Evolutionary conservation across 306 rosid species (phyloP), one percentile per base, ranked within the genome.

Genomic region (Sindora glabra): DNA sequence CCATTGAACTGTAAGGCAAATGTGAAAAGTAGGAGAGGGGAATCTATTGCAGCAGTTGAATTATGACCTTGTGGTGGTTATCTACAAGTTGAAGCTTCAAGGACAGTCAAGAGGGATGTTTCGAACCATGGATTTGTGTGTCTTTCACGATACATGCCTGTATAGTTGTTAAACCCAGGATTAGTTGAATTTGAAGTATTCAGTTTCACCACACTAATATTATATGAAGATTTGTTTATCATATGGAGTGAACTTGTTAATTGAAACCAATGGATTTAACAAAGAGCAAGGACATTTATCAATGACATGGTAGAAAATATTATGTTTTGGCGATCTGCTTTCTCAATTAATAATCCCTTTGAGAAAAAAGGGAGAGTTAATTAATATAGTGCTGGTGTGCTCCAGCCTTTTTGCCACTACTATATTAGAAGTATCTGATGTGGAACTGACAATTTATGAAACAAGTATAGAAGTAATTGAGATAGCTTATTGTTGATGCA

Each of bases 21-120:
- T 40, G 40, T 51, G n/a, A n/a, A 19, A 30, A 47, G 8, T 4
- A 27, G 44, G 49, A 5, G 29, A 38, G 56, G 40, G 46, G 25
- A 10, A 40, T 27, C 7, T 26, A 21, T 6, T 36, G 50, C n/a
- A n/a, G n/a, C n/a, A n/a, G n/a, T n/a, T n/a, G n/a, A n/a, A n/a
- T n/a, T n/a, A n/a, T n/a, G n/a, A n/a, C n/a, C n/a, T n/a, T n/a
- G n/a, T n/a, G n/a, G 53, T 68, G 24, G 57, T 25, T 17, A 45
- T 36, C 17, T 7, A 18, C 32, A 68, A 30, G 32, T 56, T 63
- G 27, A 18, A 69, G 42, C 62, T 39, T 68, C 61, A 48, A 38
- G 58, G 49, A 33, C 10, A 14, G 16, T 11, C 41, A 25, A 9
- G 26, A 49, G 44, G 25, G 55, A 18, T 13, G 17, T 60, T 42